Conservation (phyloP, 371 early-diverging fungal species). For the Vairimorpha apis region DNA sequence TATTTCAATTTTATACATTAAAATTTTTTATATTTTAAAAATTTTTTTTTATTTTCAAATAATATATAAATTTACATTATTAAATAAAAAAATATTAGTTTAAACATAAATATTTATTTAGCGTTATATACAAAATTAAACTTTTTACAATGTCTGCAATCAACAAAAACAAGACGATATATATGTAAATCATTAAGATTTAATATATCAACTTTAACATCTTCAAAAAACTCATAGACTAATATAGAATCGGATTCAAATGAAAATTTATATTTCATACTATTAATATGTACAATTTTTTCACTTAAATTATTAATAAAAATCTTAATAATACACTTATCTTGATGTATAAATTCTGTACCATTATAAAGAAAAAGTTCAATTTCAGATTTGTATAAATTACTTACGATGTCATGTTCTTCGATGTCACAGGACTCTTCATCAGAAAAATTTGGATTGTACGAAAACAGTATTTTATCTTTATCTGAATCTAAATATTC, state of each 20-base stretch:
- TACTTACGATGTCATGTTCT: not conserved
- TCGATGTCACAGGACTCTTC: not conserved
- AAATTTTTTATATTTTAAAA: no score
- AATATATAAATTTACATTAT: no score
- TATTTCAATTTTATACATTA: no score
- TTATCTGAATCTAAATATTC: not conserved
- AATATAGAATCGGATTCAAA: not conserved
- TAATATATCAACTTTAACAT: not conserved
- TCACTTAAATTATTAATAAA: not conserved
- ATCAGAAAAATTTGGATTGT: conserved; percentile 16
- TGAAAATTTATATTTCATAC: not conserved
- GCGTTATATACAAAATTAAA: no score
- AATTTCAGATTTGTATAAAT: conserved; percentile 5
- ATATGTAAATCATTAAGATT: not conserved
- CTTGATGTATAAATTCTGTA: not conserved
- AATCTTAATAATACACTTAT: not conserved
- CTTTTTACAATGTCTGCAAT: not conserved
- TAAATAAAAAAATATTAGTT: no score
- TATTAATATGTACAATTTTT: not conserved
- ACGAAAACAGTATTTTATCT: not conserved
- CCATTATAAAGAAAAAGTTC: conserved; percentile 7
- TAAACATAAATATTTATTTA: no score
- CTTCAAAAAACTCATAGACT: not conserved
- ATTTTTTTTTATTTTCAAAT: no score
- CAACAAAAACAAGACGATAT: not conserved